phyloP scores from a whole-genome alignment of 768 basidiomycete species.

The Lentinula sp. region DNA sequence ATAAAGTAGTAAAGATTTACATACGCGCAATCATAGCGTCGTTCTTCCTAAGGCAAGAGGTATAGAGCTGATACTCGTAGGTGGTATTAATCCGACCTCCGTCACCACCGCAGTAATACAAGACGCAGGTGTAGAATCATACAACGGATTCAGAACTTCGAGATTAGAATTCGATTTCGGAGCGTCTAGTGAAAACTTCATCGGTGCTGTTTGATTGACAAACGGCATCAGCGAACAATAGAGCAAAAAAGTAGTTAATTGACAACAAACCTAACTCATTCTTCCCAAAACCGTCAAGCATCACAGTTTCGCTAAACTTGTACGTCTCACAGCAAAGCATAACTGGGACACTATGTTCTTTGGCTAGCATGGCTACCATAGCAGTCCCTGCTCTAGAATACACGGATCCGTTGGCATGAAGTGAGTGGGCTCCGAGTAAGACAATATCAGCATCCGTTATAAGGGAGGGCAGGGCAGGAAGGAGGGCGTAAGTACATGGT shows the following conservation, averaged over 20 bases:
- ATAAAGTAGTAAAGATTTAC: not conserved
- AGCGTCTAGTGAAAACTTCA: constrained; percentile 24
- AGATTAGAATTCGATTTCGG: constrained; percentile 44
- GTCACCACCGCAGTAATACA: constrained; percentile 96
- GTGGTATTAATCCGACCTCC: constrained; percentile 93
- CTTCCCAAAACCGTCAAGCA: constrained; percentile 90
- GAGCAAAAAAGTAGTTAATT: not conserved
- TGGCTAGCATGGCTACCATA: constrained; percentile 94
- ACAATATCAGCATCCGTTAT: constrained; percentile 81
- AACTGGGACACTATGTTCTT: constrained; percentile 83
- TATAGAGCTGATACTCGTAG: constrained; percentile 83
- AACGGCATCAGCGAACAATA: not conserved
- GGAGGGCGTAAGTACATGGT: constrained; percentile 86
- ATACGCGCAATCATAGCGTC: constrained; percentile 26
- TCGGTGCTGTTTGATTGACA: constrained; percentile 23
- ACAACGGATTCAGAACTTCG: constrained; percentile 80
- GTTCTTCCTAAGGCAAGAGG: constrained; percentile 60
- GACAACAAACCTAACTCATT: constrained; percentile 80
- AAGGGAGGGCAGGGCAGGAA: constrained; percentile 76
- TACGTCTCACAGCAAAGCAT: constrained; percentile 98
- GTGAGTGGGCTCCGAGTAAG: constrained; percentile 88
- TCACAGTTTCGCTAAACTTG: constrained; percentile 91
- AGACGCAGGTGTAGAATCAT: constrained; percentile 89
- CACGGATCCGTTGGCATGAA: constrained; percentile 92
- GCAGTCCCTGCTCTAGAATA: constrained; percentile 94